Conservation (phyloP, 768 basidiomycete genomes). For the Rhodotorula diobovata region DNA sequence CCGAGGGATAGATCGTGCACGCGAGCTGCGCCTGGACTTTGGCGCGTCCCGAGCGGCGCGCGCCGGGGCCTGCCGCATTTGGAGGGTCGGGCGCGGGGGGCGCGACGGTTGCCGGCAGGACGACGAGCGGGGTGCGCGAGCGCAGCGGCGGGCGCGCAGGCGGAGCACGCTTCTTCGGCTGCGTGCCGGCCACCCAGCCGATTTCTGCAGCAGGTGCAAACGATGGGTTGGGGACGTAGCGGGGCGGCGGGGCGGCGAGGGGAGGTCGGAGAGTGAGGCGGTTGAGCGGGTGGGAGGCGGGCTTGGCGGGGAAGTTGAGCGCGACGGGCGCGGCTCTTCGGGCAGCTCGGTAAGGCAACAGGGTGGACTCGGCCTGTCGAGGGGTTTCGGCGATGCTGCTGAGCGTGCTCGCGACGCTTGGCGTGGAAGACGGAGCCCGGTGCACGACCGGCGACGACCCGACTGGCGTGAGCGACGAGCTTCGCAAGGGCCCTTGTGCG, state of each 20-base stretch:
- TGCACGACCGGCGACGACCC: too few species aligned
- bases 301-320: neutral
- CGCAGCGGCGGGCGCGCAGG: neutral
- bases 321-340: too few species aligned
- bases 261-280: neutral
- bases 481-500: too few species aligned
- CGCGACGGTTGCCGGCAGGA: neutral
- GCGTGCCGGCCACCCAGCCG: neutral
- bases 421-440: too few species aligned
- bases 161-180: neutral
- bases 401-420: too few species aligned
- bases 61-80: too few species aligned
- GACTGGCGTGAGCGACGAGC: too few species aligned
- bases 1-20: neutral
- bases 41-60: neutral
- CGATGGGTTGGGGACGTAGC: neutral
- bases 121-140: neutral
- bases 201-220: neutral
- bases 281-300: neutral
- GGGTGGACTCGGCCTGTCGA: too few species aligned
- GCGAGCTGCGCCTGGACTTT: neutral
- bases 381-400: too few species aligned
- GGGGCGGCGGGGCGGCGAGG: neutral
- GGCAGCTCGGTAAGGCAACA: too few species aligned
- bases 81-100: neutral